A percentile compares a stretch with the other conserved stretches of the same genome.
Conservation (phyloP, 2,329 filamentous ascomycete genomes). For the Meredithiella fracta region DNA sequence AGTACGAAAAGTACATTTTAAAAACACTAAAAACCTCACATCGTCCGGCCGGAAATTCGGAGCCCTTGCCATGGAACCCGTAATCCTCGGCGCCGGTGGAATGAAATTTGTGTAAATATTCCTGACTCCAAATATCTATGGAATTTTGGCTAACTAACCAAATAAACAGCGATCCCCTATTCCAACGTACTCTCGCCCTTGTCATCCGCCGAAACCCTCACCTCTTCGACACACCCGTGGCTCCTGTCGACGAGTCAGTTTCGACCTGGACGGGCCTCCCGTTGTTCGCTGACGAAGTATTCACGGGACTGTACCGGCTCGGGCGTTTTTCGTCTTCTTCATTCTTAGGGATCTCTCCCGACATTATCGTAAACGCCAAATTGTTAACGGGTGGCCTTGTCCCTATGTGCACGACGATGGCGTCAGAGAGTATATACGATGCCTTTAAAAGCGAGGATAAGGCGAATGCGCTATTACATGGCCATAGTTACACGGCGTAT, state of each 20-base stretch:
- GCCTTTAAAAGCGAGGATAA: conserved; percentile 58
- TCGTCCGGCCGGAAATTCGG: conserved; percentile 51
- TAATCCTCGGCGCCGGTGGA: conserved; percentile 66
- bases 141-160: conserved; percentile 13
- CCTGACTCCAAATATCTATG: neutral
- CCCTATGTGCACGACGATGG: conserved; percentile 60
- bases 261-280: conserved; percentile 55
- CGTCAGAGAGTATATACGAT: conserved; percentile 56
- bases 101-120: conserved; percentile 58
- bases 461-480: conserved; percentile 63
- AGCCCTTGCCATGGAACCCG: conserved; percentile 62
- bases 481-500: conserved; percentile 77
- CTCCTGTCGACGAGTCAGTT: conserved; percentile 15
- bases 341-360: conserved; percentile 50
- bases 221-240: conserved; percentile 30
- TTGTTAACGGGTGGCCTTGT: conserved; percentile 66
- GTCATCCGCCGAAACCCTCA: conserved; percentile 44
- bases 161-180: conserved; percentile 55
- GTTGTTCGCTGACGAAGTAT: conserved; percentile 72
- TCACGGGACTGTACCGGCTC: conserved; percentile 70
- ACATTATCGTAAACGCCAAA: conserved; percentile 71
- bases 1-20: conserved; percentile 45
- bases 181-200: conserved; percentile 54
- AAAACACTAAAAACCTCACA: conserved; percentile 34
- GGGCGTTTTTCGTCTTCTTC: conserved; percentile 54